Evolutionary conservation across 306 rosid genomes (phyloP), one percentile per base, ranked within the genome.

Genomic region (Gastrolobium bilobum): DNA sequence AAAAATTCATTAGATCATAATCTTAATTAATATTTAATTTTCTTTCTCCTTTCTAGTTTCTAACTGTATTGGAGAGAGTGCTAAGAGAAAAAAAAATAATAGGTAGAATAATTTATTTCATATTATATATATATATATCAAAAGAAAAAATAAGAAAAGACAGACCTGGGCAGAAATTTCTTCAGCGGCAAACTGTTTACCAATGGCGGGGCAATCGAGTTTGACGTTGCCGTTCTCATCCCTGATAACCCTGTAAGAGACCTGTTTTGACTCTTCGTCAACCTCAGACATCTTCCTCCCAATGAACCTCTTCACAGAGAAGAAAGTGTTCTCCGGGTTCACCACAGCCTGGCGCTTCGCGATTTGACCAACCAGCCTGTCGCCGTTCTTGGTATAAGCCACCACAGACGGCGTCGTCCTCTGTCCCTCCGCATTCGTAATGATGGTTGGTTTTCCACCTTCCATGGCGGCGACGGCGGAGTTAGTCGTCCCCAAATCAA

Each of bases 251-350:
- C 33, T 85, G 87, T 93, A 93, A 1, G 98, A 93, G 37, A 93
- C 97, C 85, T 93, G 97, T 91, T 91, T 93, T 1, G 93, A 88
- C 84, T 93, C 98, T 62, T 93, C 97, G 57, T 93, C 97, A 5
- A 93, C 98, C 87, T 93, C 98, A 0, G 89, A 78, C 98, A 93
- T 93, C 91, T 93, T 93, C 79, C 98, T 81, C 1, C 98, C 98
- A 10, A 93, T 93, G 78, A 93, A 93, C 61, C 98, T 87, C 97
- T 93, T 93, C 5, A 93, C 97, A 2, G 97, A 93, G 77, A 91
- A 93, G 83, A 93, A 93, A 0, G 98, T 93, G 73, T 93, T 93
- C 84, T 89, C 94, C 0, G 98, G 98, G 76, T 93, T 93, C 3
- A 91, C 94, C 1, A 93, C 98, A 0, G 98, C 98, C 85, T 93